Base-by-base conservation (phyloP, 208 protist genomes). In the Endotrypanum monterogeii region DNA sequence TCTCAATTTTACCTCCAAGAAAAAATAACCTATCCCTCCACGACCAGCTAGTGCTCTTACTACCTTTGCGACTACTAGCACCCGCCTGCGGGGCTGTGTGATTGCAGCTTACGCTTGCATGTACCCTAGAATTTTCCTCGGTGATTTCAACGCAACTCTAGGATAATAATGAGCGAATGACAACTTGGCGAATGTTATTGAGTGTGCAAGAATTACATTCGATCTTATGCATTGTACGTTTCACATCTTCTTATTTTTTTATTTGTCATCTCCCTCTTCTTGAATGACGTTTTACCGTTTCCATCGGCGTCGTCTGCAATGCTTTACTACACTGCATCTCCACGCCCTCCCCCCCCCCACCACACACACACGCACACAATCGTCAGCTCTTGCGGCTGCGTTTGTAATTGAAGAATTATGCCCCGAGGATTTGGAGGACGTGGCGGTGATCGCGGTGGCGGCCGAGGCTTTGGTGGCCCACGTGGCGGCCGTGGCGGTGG, bases 401-500 rank as follows among this genome's bases (percentile, higher is more conserved):
- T 35, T 6, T 46, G 48, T 35, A 67, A 6, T 66, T 54, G 54
- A 51, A 48, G 55, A 80, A 72, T 51, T 18, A 80, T 80, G 76
- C 62, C 70, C 70, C 61, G 76, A 23, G 76, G 76, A 54, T 80
- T 80, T 25, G 76, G 76, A 12, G 76, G 76, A 80, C 76, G 76
- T 72, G 76, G 76, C 37, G 70, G 68, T 51, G 74, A 50, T 71
- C 76, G 88, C 62, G 80, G 82, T 57, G 57, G 76, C n/a, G 61
- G 78, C 20, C 71, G 78, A 20, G 66, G 84, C 44, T 48, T 48
- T 48, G 44, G 44, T 48, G 80, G 85, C 61, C 79, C 85, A 32
- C 80, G 84, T 28, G 61, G 80, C 51, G 82, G 88, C 35, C 79
- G 84, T 60, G 48, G 73, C 30, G 73, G 79, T 57, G 67, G 82